Evolutionary conservation across 805 yeast genomes (phyloP).

Genomic region (Myxozyma neotropica): DNA sequence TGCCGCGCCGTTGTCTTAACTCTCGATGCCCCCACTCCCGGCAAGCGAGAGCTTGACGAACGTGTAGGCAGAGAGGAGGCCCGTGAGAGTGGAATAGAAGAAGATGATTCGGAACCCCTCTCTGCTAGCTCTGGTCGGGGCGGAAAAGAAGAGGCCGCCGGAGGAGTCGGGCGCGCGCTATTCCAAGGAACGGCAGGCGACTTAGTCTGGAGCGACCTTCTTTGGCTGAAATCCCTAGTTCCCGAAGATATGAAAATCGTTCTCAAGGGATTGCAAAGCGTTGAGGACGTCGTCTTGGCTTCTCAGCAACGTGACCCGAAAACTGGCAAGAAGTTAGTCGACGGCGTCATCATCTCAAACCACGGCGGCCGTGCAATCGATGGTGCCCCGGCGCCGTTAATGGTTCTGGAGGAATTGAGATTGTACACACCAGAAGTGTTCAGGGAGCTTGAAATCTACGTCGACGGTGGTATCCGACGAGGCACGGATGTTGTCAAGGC

Average conservation of each 20-base stretch:
- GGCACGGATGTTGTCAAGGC: constrained; percentile 71
- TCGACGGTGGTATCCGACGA: constrained; percentile 70
- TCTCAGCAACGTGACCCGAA: constrained; percentile 18
- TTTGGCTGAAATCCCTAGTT: constrained; percentile 29
- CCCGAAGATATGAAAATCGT: constrained; percentile 34
- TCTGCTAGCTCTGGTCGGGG: constrained; percentile 32
- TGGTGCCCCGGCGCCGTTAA: constrained; percentile 61
- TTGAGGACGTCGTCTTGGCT: constrained; percentile 35
- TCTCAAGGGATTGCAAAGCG: constrained; percentile 36
- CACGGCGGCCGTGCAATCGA: constrained; percentile 77
- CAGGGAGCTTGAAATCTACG: constrained; percentile 53
- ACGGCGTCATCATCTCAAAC: constrained; percentile 64
- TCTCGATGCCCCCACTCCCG: constrained; percentile 56
- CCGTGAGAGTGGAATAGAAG: constrained; percentile 31
- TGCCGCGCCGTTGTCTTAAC: constrained; percentile 53
- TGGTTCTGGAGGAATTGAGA: constrained; percentile 59
- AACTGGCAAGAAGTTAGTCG: constrained; percentile 36
- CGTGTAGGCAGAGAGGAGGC: constrained; percentile 40
- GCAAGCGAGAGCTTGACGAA: constrained; percentile 54
- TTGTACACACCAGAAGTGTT: constrained; percentile 44
- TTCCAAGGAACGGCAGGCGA: constrained; percentile 39
- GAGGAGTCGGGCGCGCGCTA: constrained; percentile 41
- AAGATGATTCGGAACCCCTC: constrained; percentile 16
- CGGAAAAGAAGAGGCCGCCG: constrained; percentile 40
- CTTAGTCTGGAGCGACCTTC: constrained; percentile 33